phyloP scores from a whole-genome alignment of 305 asterid genomes.

The Rubia peregrina region DNA sequence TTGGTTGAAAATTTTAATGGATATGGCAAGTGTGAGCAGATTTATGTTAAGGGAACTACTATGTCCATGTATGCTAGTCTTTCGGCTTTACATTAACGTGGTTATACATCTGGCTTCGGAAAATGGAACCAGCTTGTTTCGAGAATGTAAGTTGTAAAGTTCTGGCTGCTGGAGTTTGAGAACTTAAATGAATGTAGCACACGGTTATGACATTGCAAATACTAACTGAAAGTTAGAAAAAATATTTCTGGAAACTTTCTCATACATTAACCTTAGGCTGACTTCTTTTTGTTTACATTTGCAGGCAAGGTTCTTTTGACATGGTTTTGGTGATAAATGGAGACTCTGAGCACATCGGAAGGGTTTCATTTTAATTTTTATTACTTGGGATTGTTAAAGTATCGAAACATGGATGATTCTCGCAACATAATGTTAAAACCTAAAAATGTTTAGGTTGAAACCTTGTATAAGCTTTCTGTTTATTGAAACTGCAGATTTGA shows the following conservation, averaged over 20 bases:
- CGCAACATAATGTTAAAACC: constrained; percentile 14
- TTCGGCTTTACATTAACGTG: too few species aligned
- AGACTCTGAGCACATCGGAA: constrained; percentile 4
- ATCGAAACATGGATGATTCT: constrained; percentile 8
- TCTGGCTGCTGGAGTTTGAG: background rate
- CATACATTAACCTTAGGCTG: background rate
- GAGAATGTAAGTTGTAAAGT: too few species aligned
- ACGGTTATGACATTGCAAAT: background rate
- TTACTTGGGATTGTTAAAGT: constrained; percentile 4
- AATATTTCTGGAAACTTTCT: background rate
- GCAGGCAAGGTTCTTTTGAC: constrained; percentile 13
- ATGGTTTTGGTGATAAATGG: constrained; percentile 7
- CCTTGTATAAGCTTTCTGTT: background rate
- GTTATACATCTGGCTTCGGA: too few species aligned
- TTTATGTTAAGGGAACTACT: too few species aligned
- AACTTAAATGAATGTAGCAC: background rate
- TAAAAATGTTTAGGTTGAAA: constrained; percentile 9
- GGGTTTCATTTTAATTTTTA: background rate
- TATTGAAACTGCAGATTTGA: background rate
- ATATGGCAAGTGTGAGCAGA: too few species aligned
- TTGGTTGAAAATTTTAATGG: too few species aligned
- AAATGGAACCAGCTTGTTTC: too few species aligned
- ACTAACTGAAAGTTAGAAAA: background rate
- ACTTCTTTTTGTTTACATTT: background rate
- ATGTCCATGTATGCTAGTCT: too few species aligned